Conservation (phyloP, 83 land plant species). For the Diphasiastrum complanatum region DNA sequence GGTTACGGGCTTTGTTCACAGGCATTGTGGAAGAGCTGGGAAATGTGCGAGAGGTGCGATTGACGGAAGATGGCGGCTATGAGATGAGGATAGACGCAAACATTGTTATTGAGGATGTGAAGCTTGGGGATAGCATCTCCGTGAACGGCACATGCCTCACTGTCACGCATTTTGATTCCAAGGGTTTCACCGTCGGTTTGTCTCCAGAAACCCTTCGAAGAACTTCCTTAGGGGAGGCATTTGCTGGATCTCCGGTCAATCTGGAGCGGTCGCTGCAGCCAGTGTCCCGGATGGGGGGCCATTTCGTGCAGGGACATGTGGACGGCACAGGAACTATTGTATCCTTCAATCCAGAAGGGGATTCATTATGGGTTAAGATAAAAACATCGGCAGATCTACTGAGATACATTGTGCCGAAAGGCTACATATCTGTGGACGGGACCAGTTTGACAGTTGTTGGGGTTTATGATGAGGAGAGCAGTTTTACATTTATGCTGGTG, state of each 20-base stretch:
- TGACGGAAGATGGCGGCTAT: conserved; percentile 43
- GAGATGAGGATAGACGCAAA: conserved; percentile 54
- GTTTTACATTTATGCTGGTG: conserved; percentile 87
- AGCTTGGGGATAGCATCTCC: conserved; percentile 87
- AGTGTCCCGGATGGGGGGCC: conserved; percentile 75
- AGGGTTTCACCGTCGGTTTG: conserved; percentile 65
- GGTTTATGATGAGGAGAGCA: conserved; percentile 63
- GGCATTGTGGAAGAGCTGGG: conserved; percentile 96
- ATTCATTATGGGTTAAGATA: conserved; percentile 87
- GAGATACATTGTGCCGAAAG: conserved; percentile 74
- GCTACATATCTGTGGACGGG: conserved; percentile 87
- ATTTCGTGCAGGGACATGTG: conserved; percentile 93
- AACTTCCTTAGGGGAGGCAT: conserved; percentile 61
- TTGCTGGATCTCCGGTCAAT: conserved; percentile 52
- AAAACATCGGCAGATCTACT: conserved; percentile 43
- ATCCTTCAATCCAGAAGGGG: conserved; percentile 48
- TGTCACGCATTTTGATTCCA: conserved; percentile 54
- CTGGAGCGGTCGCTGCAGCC: conserved; percentile 79
- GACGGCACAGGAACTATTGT: conserved; percentile 89
- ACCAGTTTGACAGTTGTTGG: conserved; percentile 87
- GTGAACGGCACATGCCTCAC: conserved; percentile 90
- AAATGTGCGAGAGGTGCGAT: conserved; percentile 37
- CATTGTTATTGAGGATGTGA: conserved; percentile 55
- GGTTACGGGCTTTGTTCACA: conserved; percentile 55
- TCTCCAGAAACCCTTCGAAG: conserved; percentile 80